phyloP scores from a whole-genome alignment of 2,329 filamentous ascomycete species.

The Penicillium digitatum region DNA sequence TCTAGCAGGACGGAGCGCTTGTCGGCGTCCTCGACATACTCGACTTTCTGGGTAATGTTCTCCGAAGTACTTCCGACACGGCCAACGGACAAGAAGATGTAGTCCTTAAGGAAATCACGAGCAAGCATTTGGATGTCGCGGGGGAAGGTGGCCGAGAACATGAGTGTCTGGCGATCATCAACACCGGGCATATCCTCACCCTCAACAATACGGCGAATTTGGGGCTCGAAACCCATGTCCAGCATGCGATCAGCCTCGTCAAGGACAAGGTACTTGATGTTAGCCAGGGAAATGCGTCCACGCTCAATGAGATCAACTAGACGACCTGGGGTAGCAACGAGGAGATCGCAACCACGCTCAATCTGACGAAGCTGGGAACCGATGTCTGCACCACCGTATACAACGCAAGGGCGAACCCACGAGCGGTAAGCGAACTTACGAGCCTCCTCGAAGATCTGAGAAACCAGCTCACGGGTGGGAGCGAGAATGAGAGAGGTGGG shows the following conservation, averaged over 20 bases:
- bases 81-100: constrained; percentile 97
- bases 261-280: constrained; percentile 98
- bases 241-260: constrained; percentile 99
- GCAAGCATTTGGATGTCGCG: constrained; percentile 99
- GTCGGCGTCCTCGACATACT: constrained; percentile 94
- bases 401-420: constrained; percentile 96
- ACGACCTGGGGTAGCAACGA: constrained; percentile 95
- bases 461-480: constrained; percentile 95
- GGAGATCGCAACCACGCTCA: constrained; percentile 92
- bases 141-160: constrained; percentile 99
- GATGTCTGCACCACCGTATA: constrained; percentile 98
- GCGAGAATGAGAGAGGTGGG: constrained; percentile 94
- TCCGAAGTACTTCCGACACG: constrained; percentile 99
- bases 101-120: constrained; percentile 97
- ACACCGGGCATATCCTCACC: constrained; percentile 94
- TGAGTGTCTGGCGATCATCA: constrained; percentile 86
- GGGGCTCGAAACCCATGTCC: constrained; percentile 99
- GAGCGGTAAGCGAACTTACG: constrained; percentile 99
- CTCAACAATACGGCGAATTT: constrained; percentile 97
- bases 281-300: constrained; percentile 92
- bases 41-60: constrained; percentile 98
- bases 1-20: constrained; percentile 97
- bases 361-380: constrained; percentile 97
- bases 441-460: constrained; percentile 95
- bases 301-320: constrained; percentile 97